phyloP scores from a whole-genome alignment of 2,329 filamentous ascomycete genomes.

The Peltaster fructicola region DNA sequence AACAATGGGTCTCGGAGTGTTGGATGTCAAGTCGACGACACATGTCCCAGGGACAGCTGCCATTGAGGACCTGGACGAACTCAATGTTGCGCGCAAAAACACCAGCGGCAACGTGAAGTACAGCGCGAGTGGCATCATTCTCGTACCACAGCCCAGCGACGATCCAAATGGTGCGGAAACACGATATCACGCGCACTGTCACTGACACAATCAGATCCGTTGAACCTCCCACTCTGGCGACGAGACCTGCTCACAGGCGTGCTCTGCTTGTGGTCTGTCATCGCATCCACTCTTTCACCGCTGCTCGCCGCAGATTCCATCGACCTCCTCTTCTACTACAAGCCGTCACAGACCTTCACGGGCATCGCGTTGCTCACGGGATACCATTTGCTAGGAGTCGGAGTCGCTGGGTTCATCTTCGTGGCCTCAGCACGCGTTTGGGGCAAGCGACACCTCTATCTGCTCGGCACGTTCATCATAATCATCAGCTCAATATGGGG shows the following conservation, averaged over 20 bases:
- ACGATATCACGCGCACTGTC: slow-evolving; percentile 12
- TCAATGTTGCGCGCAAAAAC: slow-evolving; percentile 7
- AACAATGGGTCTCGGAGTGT: slow-evolving; percentile 9
- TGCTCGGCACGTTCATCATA: slow-evolving; percentile 58
- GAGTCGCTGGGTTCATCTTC: slow-evolving; percentile 64
- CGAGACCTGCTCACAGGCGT: slow-evolving; percentile 65
- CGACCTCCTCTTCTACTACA: slow-evolving; percentile 52
- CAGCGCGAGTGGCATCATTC: slow-evolving; percentile 31
- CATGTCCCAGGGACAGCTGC: slow-evolving; percentile 23
- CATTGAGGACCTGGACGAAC: slow-evolving; percentile 19
- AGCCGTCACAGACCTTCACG: slow-evolving; percentile 40
- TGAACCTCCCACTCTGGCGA: slow-evolving; percentile 76
- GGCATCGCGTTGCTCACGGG: slow-evolving; percentile 67
- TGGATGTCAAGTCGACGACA: slow-evolving; percentile 8
- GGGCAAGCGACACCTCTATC: slow-evolving; percentile 80
- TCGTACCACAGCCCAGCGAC: slow-evolving; percentile 80
- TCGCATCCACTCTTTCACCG: slow-evolving; percentile 69
- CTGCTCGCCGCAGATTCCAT: slow-evolving; percentile 80
- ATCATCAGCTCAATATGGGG: slow-evolving; percentile 64
- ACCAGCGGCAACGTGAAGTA: slow-evolving; percentile 10
- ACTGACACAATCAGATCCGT: slow-evolving; percentile 5
- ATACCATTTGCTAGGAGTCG: slow-evolving; percentile 71
- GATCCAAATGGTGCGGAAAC: slow-evolving; percentile 78
- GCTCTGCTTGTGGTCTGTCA: slow-evolving; percentile 63
- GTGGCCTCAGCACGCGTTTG: slow-evolving; percentile 78